These are phyloP conservation scores for Glycine tomentella DNA, from an alignment of 306 rosid species.

Conservation along the genomic window DNA sequence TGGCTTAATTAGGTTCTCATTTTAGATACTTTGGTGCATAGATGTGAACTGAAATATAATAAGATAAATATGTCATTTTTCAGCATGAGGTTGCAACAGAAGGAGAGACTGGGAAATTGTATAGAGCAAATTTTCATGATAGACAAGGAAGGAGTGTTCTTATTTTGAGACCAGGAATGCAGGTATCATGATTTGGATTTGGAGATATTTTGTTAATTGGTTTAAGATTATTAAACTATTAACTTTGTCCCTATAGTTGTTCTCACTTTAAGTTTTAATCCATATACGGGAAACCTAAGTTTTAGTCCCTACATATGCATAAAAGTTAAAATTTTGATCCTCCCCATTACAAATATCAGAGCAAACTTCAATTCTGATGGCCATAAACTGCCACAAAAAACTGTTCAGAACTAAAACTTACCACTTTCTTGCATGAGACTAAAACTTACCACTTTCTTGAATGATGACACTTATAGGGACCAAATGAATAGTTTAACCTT, in stretches of 20 bases:
- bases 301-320: too few relatives aligned
- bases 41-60: conserved; percentile 33
- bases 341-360: background rate
- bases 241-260: background rate
- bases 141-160: conserved; percentile 67
- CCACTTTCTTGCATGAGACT: too few relatives aligned
- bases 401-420: too few relatives aligned
- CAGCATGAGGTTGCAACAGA: conserved; percentile 58
- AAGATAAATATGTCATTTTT: conserved; percentile 7
- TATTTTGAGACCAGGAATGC: conserved; percentile 64
- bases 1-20: conserved; percentile 52
- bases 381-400: too few relatives aligned
- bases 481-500: too few relatives aligned
- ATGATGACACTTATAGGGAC: too few relatives aligned
- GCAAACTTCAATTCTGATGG: too few relatives aligned
- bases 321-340: too few relatives aligned
- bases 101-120: conserved; percentile 77
- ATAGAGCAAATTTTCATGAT: conserved; percentile 78
- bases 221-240: too few relatives aligned
- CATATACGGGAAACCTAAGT: background rate
- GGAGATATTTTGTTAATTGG: too few relatives aligned
- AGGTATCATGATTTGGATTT: conserved; percentile 40
- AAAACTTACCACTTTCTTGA: too few relatives aligned
- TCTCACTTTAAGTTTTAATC: background rate
- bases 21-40: conserved; percentile 19